Evolutionary conservation across 257 asterid genomes (phyloP).

Genomic region (Penstemon barbatus): DNA sequence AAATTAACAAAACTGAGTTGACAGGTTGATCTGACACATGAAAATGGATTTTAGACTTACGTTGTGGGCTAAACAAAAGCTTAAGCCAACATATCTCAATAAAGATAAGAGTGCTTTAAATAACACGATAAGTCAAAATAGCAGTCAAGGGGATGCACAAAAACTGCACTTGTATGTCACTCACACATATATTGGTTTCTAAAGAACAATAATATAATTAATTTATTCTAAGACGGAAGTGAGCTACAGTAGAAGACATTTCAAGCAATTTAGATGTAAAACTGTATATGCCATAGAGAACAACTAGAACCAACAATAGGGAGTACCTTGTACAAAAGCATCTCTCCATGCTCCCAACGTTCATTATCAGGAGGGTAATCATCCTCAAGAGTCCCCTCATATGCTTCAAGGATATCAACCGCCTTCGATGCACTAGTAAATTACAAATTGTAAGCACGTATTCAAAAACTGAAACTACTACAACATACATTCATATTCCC

Average conservation of each 20-base stretch:
- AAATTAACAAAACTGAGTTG: no score
- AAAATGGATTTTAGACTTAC: background rate
- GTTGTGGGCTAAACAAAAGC: background rate
- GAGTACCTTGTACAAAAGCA: slow-evolving; percentile 94
- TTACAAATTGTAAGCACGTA: slow-evolving; percentile 23
- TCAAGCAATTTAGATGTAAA: slow-evolving; percentile 21
- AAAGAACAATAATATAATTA: slow-evolving; percentile 15
- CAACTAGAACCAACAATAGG: background rate
- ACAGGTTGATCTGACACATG: no score
- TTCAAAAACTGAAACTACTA: slow-evolving; percentile 14
- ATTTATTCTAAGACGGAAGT: slow-evolving; percentile 10
- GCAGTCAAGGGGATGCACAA: background rate
- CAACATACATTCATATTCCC: background rate
- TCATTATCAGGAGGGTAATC: slow-evolving; percentile 97
- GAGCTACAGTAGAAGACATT: slow-evolving; percentile 18
- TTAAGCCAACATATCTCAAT: background rate
- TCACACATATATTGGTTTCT: background rate
- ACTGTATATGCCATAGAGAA: slow-evolving; percentile 14
- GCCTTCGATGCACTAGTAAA: slow-evolving; percentile 84
- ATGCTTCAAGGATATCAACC: slow-evolving; percentile 93
- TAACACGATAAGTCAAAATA: no score
- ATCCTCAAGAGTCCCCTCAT: slow-evolving; percentile 98
- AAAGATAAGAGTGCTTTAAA: no score
- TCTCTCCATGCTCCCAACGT: slow-evolving; percentile 94
- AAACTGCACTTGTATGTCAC: background rate